phyloP scores from a whole-genome alignment of 192 early-diverging fungal species.

The Backusella tarrabulga region DNA sequence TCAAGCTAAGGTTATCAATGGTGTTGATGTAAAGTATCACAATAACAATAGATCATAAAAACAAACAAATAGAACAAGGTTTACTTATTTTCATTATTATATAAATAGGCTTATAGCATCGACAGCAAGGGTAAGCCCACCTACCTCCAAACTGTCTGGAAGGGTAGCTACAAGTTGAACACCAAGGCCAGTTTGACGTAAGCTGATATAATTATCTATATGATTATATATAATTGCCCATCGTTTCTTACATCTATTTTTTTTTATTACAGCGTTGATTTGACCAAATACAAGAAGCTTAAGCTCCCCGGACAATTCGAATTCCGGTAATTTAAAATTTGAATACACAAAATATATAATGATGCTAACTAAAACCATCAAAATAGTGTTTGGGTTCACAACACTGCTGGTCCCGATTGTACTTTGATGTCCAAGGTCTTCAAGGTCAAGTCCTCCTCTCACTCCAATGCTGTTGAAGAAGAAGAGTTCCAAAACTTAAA shows the following conservation, averaged over 20 bases:
- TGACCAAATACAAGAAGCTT: conserved; percentile 29
- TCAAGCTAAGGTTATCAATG: conserved; percentile 31
- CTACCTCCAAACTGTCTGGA: conserved; percentile 35
- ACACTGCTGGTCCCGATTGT: conserved; percentile 32
- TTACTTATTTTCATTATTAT: neutral
- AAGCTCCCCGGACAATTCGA: conserved; percentile 37
- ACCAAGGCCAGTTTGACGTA: conserved; percentile 33
- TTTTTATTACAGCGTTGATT: conserved; percentile 21
- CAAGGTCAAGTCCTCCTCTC: conserved; percentile 24
- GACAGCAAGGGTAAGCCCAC: conserved; percentile 24
- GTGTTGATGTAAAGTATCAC: conserved; percentile 28
- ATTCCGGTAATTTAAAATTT: conserved; percentile 25
- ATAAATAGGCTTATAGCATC: conserved; percentile 28
- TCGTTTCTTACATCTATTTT: neutral
- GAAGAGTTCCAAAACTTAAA: conserved; percentile 19
- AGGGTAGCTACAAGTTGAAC: conserved; percentile 31
- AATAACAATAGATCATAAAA: neutral
- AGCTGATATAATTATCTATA: neutral
- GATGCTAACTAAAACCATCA: neutral
- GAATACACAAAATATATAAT: conserved; percentile 6
- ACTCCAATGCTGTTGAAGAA: conserved; percentile 26
- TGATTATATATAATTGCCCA: neutral
- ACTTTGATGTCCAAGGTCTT: conserved; percentile 39
- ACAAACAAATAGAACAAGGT: neutral
- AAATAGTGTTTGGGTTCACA: conserved; percentile 31